A percentile compares a stretch with the other conserved stretches of the same genome.
Conservation (phyloP, 768 basidiomycete species). For the Dacryopinax spathularia region DNA sequence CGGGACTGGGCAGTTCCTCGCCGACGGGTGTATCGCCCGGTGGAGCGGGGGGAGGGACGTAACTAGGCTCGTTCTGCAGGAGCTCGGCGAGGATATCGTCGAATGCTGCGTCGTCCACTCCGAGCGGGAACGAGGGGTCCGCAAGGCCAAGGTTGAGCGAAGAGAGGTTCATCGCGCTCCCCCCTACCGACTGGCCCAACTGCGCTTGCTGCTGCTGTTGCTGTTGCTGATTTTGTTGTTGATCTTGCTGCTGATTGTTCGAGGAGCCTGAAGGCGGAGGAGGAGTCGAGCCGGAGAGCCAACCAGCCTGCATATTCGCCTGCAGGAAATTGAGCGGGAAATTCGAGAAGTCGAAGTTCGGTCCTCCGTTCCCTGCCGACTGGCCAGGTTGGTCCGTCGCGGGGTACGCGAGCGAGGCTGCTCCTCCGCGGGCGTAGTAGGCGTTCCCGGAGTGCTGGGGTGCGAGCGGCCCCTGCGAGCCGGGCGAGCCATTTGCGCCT, state of each 20-base stretch:
- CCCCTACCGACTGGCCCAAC: not conserved
- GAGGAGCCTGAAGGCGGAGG: too few relatives aligned
- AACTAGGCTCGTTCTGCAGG: not conserved
- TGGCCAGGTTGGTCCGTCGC: not conserved
- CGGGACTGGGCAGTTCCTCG: not conserved
- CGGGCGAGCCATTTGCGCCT: too few relatives aligned
- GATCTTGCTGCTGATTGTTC: not conserved
- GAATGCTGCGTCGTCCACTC: not conserved
- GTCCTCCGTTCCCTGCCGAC: not conserved
- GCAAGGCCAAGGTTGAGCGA: not conserved
- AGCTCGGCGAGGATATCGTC: constrained; percentile 3
- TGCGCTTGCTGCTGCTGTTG: not conserved
- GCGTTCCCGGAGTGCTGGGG: too few relatives aligned
- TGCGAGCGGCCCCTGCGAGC: too few relatives aligned
- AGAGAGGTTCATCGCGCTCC: not conserved
- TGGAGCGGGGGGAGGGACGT: not conserved
- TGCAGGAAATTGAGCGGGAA: constrained; percentile 1
- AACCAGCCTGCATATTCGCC: too few relatives aligned
- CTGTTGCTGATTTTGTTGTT: not conserved
- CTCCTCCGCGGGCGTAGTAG: too few relatives aligned
- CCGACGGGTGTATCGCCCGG: too few relatives aligned
- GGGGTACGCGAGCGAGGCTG: not conserved
- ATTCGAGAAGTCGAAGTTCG: not conserved
- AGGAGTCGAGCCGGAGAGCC: too few relatives aligned
- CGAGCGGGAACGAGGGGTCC: not conserved